phyloP scores from a whole-genome alignment of 2,329 filamentous ascomycete species.

The Botrytis deweyae region DNA sequence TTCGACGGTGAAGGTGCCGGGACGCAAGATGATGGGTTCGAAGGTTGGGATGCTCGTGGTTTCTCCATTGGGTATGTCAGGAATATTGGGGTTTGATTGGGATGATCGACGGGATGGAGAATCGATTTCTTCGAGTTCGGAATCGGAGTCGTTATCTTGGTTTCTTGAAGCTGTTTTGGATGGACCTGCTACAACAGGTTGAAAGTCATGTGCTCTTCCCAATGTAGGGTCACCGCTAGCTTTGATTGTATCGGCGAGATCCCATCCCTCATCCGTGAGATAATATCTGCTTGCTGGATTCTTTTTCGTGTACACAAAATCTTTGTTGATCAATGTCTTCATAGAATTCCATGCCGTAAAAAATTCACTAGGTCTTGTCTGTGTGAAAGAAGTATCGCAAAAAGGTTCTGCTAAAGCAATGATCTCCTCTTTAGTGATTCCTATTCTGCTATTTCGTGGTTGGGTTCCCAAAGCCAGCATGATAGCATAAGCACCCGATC shows the following conservation, averaged over 20 bases:
- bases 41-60: conserved; percentile 42
- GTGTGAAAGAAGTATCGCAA: conserved; percentile 72
- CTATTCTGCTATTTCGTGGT: conserved; percentile 52
- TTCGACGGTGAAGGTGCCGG: conserved; percentile 68
- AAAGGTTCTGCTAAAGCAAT: conserved; percentile 69
- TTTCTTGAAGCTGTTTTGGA: neutral
- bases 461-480: conserved; percentile 64
- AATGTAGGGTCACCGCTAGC: conserved; percentile 41
- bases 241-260: conserved; percentile 65
- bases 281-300: conserved; percentile 66
- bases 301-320: conserved; percentile 70
- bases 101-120: neutral
- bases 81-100: neutral
- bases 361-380: conserved; percentile 63
- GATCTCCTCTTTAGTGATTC: conserved; percentile 66
- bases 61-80: conserved; percentile 33
- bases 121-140: conserved; percentile 7
- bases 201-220: conserved; percentile 26
- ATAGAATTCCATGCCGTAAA: conserved; percentile 84
- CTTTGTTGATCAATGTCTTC: conserved; percentile 71
- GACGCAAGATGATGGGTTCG: conserved; percentile 59
- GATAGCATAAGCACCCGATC: conserved; percentile 74
- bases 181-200: conserved; percentile 5
- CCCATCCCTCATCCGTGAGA: conserved; percentile 76
- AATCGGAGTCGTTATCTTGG: conserved; percentile 21